These are phyloP conservation scores for Lentithecium fluviatile DNA, from an alignment of 495 filamentous ascomycete species.

Conservation along the genomic window DNA sequence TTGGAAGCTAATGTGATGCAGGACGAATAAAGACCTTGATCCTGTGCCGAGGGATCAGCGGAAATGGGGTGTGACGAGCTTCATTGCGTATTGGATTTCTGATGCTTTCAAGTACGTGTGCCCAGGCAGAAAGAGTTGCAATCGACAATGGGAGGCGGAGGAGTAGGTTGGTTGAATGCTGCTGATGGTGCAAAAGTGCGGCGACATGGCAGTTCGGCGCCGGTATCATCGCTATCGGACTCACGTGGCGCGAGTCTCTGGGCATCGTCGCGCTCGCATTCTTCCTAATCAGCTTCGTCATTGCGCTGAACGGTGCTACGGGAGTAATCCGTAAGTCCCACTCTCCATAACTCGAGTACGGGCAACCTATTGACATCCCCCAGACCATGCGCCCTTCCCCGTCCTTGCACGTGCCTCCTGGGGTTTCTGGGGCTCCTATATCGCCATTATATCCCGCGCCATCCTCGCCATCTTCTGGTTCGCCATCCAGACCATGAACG, in stretches of 20 bases:
- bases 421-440: constrained; percentile 68
- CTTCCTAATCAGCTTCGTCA: constrained; percentile 62
- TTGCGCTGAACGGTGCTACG: constrained; percentile 59
- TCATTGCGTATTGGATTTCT: constrained; percentile 38
- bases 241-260: constrained; percentile 61
- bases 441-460: constrained; percentile 64
- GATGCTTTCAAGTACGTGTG: constrained; percentile 37
- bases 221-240: constrained; percentile 31
- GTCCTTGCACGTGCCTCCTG: constrained; percentile 65
- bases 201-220: constrained; percentile 38
- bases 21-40: constrained; percentile 38
- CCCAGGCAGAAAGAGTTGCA: neutral
- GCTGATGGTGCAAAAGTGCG: constrained; percentile 20
- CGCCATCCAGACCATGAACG: constrained; percentile 66
- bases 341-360: neutral
- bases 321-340: constrained; percentile 39
- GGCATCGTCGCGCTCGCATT: constrained; percentile 61
- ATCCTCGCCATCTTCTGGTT: constrained; percentile 73
- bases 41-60: constrained; percentile 29
- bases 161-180: neutral
- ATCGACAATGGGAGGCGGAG: no score
- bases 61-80: constrained; percentile 35
- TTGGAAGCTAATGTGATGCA: neutral
- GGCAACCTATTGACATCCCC: neutral
- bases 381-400: constrained; percentile 65